These are phyloP conservation scores for Stipa capillata DNA, from an alignment of 176 grass and related monocot genomes.

Conservation along the genomic window DNA sequence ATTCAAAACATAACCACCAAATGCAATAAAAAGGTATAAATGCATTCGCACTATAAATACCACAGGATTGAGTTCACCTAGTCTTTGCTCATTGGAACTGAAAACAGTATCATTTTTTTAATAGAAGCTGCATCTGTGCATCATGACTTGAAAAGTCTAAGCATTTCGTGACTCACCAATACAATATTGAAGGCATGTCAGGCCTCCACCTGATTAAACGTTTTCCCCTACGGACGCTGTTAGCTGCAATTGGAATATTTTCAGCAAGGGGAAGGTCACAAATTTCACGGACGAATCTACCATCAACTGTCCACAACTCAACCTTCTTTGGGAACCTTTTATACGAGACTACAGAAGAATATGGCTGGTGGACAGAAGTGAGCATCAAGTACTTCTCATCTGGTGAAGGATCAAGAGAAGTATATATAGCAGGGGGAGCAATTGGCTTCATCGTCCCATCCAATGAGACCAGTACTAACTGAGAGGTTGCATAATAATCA, in stretches of 20 bases:
- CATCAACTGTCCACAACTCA: conserved; percentile 67
- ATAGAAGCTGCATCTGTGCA: not conserved
- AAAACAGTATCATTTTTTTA: not conserved
- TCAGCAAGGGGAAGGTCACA: conserved; percentile 82
- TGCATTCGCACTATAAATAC: not conserved
- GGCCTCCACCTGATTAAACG: conserved; percentile 73
- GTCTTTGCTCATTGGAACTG: not conserved
- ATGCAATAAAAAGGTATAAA: not conserved
- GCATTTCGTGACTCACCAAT: conserved; percentile 49
- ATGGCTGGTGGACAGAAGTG: conserved; percentile 52
- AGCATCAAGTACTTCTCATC: conserved; percentile 75
- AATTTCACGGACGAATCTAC: conserved; percentile 62
- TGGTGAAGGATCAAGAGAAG: conserved; percentile 67
- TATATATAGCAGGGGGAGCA: conserved; percentile 57
- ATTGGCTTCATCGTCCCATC: conserved; percentile 46
- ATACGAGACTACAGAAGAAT: conserved; percentile 67
- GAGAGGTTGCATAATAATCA: conserved; percentile 66
- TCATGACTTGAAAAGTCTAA: not conserved
- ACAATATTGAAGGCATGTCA: conserved; percentile 65
- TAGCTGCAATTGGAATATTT: conserved; percentile 73
- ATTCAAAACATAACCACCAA: not conserved
- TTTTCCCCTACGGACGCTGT: conserved; percentile 75
- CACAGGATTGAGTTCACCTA: not conserved
- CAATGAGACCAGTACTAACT: conserved; percentile 51
- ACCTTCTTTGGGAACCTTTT: conserved; percentile 78